Base-by-base conservation (phyloP, 192 early-diverging fungal genomes). In the Pilobolus umbonatus region DNA sequence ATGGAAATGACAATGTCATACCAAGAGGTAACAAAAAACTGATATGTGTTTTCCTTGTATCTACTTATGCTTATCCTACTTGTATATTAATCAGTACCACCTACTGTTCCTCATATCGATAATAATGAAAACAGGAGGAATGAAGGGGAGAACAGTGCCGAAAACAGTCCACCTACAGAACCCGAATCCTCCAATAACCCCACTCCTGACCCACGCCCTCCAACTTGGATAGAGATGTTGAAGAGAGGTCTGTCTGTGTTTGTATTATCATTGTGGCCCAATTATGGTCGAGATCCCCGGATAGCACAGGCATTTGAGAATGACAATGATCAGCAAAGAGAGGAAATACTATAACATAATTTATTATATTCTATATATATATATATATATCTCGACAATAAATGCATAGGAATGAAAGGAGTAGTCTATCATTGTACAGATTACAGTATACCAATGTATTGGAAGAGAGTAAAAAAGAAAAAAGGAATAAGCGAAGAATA, bases 261-360 rank as follows among this genome's bases (percentile, higher is more conserved):
- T 65, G 40, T 65, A 26, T 45, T 46, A 10, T 65, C 62, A 4
- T 50, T 65, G 17, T 65, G 55, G 47, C 62, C 62, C 11, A 56
- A 48, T 30, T 65, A 65, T 34, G 55, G 46, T 28, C 55, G 51
- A 17, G 55, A 57, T 44, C 62, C 62, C 1, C 54, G 12, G 32
- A 32, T 51, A 31, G 62, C 62, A 4, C 55, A 65, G 34, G 62
- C 46, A 1, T 39, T 65, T 42, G 62, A 65, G 21, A 65, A 65
- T 52, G 54, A 51, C 89, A 1, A 61, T 74, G 24, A 60, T 89
- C n/a, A n/a, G n/a, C 25, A 69, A 63, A 40, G 73, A 83, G 62
- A 87, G 88, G 39, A 17, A 12, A 17, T 42, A 42, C 14, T 0
- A 15, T 42, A 15, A 15, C 0, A n/a, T 42, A 42, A n/a, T n/a